These are phyloP conservation scores for Petunia secreta DNA, from an alignment of 257 asterid genomes.

Conservation along the genomic window DNA sequence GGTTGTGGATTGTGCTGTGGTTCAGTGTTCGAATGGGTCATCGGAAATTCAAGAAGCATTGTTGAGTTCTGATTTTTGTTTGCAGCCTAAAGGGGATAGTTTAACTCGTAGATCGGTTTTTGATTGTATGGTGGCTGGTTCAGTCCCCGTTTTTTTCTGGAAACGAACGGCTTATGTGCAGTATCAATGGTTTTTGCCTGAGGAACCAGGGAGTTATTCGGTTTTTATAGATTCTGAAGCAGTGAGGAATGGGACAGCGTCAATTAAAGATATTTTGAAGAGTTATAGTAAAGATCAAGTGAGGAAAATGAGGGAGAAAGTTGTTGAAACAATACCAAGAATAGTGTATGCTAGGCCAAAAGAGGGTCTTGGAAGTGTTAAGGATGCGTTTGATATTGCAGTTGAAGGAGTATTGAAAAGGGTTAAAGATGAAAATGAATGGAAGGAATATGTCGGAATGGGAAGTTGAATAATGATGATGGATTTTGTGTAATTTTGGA, in stretches of 20 bases:
- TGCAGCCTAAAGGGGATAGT: conserved; percentile 83
- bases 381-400: conserved; percentile 90
- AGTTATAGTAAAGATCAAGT: conserved; percentile 57
- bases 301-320: conserved; percentile 68
- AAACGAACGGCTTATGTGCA: conserved; percentile 69
- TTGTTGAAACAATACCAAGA: conserved; percentile 74
- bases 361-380: conserved; percentile 48
- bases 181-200: conserved; percentile 87
- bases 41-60: conserved; percentile 44
- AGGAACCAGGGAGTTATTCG: conserved; percentile 75
- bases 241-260: conserved; percentile 58
- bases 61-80: conserved; percentile 68
- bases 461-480: conserved; percentile 26
- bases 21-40: conserved; percentile 49
- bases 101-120: conserved; percentile 64
- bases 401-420: conserved; percentile 78
- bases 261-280: conserved; percentile 60
- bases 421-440: conserved; percentile 73
- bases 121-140: conserved; percentile 84
- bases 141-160: conserved; percentile 82
- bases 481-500: background rate
- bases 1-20: conserved; percentile 59
- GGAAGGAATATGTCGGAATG: conserved; percentile 56
- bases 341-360: conserved; percentile 62
- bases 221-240: conserved; percentile 64